Evolutionary conservation across 176 grass and related monocot genomes (phyloP).

Genomic region (Saccharum officinarum): DNA sequence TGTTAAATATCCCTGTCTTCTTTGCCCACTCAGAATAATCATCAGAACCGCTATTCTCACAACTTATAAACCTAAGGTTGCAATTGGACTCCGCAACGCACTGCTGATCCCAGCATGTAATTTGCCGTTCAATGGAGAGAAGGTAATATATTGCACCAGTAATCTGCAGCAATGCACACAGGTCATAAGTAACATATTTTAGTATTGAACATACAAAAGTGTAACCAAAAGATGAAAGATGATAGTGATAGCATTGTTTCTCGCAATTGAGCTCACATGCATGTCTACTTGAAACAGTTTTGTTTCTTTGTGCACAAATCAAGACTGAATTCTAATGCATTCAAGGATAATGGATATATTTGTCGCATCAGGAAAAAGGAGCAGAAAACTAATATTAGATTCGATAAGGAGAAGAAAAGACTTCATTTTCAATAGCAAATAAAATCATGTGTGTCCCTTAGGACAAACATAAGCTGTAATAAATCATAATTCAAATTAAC

Average conservation of each 20-base stretch:
- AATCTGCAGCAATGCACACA: conserved; percentile 50
- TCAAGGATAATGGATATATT: conserved; percentile 7
- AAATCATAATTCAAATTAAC: background rate
- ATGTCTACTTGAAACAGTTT: background rate
- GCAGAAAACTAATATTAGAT: background rate
- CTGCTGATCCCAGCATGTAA: conserved; percentile 79
- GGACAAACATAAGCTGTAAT: background rate
- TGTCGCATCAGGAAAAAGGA: background rate
- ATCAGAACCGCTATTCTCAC: conserved; percentile 22
- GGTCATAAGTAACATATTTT: background rate
- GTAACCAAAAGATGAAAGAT: background rate
- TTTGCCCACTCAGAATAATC: conserved; percentile 15
- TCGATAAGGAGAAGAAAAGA: background rate
- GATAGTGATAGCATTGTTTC: background rate
- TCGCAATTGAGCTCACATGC: background rate
- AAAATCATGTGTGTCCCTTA: background rate
- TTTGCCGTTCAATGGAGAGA: conserved; percentile 78
- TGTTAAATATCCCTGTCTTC: conserved; percentile 14
- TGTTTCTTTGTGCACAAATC: background rate
- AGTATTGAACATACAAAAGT: background rate
- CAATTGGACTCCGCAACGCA: conserved; percentile 48
- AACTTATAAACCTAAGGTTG: conserved; percentile 46
- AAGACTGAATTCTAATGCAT: background rate
- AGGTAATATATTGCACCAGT: conserved; percentile 84
- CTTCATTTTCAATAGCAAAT: conserved; percentile 4